Conservation (phyloP, 768 basidiomycete genomes). For the Cystobasidiopsis lactophilus region DNA sequence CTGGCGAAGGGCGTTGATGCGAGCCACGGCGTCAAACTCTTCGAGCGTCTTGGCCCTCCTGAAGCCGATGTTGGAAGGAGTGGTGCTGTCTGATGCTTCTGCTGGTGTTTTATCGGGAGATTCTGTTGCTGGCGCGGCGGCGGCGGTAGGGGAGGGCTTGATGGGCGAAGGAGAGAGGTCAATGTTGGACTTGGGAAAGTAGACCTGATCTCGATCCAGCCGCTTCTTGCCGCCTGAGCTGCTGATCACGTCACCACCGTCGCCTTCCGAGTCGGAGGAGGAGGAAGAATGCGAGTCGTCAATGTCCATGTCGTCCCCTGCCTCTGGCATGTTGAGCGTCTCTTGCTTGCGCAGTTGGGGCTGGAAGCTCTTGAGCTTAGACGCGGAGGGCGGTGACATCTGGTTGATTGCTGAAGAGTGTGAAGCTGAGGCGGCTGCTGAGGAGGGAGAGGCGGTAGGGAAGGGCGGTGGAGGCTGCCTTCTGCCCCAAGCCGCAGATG, state of each 20-base stretch:
- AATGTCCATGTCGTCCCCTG: not conserved
- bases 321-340: not conserved
- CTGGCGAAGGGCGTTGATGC: not conserved
- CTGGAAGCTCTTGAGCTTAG: not conserved
- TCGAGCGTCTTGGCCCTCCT: not conserved
- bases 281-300: not conserved
- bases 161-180: too few relatives aligned
- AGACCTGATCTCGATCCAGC: conserved; percentile 6
- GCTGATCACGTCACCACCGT: conserved; percentile 15
- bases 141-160: too few relatives aligned
- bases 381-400: not conserved
- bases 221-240: conserved; percentile 13
- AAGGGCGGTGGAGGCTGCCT: too few relatives aligned
- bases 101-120: not conserved
- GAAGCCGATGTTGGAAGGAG: too few relatives aligned
- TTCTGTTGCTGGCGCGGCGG: not conserved
- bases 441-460: too few relatives aligned
- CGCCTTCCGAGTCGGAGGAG: conserved; percentile 1
- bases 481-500: too few relatives aligned
- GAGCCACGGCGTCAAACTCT: conserved; percentile 5
- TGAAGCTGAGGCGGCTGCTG: too few relatives aligned
- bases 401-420: not conserved
- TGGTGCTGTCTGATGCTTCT: not conserved
- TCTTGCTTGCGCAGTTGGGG: not conserved
- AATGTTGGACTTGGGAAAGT: conserved; percentile 2